Conservation (phyloP, 2,329 filamentous ascomycete genomes). For the Daldinia eschscholtzii region DNA sequence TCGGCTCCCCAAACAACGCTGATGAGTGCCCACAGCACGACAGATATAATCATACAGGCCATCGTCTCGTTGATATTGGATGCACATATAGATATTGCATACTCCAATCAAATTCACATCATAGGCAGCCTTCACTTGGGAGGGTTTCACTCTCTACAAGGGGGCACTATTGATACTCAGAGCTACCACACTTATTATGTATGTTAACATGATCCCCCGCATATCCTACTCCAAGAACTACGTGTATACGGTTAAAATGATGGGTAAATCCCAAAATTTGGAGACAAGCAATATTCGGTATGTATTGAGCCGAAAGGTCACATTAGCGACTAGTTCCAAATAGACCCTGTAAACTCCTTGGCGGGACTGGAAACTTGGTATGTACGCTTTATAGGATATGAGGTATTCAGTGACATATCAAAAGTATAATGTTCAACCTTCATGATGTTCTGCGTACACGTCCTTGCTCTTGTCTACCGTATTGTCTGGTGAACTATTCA, state of each 20-base stretch:
- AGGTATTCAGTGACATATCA: background rate
- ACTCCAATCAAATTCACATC: background rate
- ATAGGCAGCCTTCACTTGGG: background rate
- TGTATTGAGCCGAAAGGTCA: conserved; percentile 11
- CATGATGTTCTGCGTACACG: conserved; percentile 30
- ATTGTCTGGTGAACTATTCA: conserved; percentile 31
- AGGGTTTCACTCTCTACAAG: background rate
- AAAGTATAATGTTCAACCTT: background rate
- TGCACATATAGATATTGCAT: background rate
- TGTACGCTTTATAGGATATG: background rate
- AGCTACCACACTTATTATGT: background rate
- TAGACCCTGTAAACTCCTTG: background rate
- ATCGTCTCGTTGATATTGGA: conserved; percentile 9
- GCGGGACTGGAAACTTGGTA: background rate
- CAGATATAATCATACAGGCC: conserved; percentile 2
- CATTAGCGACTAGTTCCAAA: conserved; percentile 5
- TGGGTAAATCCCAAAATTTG: conserved; percentile 24
- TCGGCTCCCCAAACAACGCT: conserved; percentile 7
- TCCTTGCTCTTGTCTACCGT: conserved; percentile 26
- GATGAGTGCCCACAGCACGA: conserved; percentile 13
- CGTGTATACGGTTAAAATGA: conserved; percentile 33
- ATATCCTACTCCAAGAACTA: conserved; percentile 12
- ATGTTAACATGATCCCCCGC: conserved; percentile 28
- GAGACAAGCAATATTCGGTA: conserved; percentile 7
- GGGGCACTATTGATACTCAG: background rate